Conservation (phyloP, 2,329 filamentous ascomycete species). For the Tolypocladium pustulatum region DNA sequence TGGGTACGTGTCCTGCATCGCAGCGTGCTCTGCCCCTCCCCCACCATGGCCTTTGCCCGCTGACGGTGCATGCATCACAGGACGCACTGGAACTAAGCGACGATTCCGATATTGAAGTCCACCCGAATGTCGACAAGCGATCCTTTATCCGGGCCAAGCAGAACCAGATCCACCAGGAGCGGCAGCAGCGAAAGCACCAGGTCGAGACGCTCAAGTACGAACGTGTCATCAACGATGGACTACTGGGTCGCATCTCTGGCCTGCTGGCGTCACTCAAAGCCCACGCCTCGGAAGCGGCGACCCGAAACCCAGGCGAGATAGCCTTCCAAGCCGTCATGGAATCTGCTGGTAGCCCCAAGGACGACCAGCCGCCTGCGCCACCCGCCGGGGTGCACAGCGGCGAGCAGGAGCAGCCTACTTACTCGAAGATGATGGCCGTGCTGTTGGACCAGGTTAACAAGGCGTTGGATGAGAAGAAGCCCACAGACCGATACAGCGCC, state of each 20-base stretch:
- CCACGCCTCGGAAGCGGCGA: constrained; percentile 58
- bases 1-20: constrained; percentile 38
- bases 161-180: constrained; percentile 88
- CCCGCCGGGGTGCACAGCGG: constrained; percentile 72
- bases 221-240: constrained; percentile 81
- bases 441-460: constrained; percentile 86
- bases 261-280: constrained; percentile 66
- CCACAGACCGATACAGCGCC: constrained; percentile 55
- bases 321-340: constrained; percentile 88
- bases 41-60: background rate
- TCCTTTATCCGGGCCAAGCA: constrained; percentile 99
- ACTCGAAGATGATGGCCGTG: constrained; percentile 98
- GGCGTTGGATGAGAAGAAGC: constrained; percentile 67
- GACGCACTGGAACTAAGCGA: constrained; percentile 94
- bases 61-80: constrained; percentile 24
- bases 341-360: constrained; percentile 58
- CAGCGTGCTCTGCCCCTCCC: background rate
- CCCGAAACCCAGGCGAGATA: constrained; percentile 62
- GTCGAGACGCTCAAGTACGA: constrained; percentile 92
- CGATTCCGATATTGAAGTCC: constrained; percentile 95
- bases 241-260: constrained; percentile 71
- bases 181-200: constrained; percentile 72
- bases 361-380: constrained; percentile 62
- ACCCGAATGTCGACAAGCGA: constrained; percentile 96
- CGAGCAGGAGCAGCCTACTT: constrained; percentile 66